Base-by-base conservation (phyloP, 73 alveolate genomes). In the Paramecium sonneborni region DNA sequence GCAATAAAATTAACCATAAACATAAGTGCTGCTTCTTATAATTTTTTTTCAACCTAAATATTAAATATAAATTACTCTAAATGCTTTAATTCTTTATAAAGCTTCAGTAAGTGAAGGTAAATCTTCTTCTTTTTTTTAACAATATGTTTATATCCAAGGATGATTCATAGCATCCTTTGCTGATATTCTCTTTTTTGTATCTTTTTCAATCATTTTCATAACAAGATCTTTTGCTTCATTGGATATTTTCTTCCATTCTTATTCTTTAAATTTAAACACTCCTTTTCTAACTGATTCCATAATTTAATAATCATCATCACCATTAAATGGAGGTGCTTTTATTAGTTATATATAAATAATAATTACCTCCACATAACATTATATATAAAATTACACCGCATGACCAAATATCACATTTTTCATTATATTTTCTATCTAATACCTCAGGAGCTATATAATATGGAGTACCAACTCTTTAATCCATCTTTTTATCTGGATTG, bases 401-500 rank as follows among this genome's bases (percentile, higher is more conserved):
- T 21, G 97, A 94, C 98, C 98, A 96, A 26, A 96, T 86, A 85
- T 96, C 98, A 92, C 97, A 93, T 56, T 95, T 96, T 28, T 92
- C 97, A 68, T 86, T 93, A 58, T 76, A 94, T 32, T 79, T 92
- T 48, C 95, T 95, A 72, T 96, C 96, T 10, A 96, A 76, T 38
- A 95, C 95, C 86, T 96, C 98, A 9, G 98, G 98, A 10, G 98
- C 96, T n/a, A 95, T 88, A 57, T 96, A 96, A 95, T 92, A 94
- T 32, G 97, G 96, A 11, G 96, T 87, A 1, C 96, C 96, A 15
- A 92, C 92, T 43, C 86, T 68, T 76, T 86, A 39, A 41, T 92
- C 88, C 92, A 92, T 92, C n/a, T 92, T 84, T 68, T 35, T 69
- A 38, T 41, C 95, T 15, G 82, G 86, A 24, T 84, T 46, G 26